A percentile compares a stretch with the other conserved stretches of the same genome.
These are phyloP conservation scores for Fusarium camptoceras DNA, from an alignment of 2,329 filamentous ascomycete species.

Conservation along the genomic window DNA sequence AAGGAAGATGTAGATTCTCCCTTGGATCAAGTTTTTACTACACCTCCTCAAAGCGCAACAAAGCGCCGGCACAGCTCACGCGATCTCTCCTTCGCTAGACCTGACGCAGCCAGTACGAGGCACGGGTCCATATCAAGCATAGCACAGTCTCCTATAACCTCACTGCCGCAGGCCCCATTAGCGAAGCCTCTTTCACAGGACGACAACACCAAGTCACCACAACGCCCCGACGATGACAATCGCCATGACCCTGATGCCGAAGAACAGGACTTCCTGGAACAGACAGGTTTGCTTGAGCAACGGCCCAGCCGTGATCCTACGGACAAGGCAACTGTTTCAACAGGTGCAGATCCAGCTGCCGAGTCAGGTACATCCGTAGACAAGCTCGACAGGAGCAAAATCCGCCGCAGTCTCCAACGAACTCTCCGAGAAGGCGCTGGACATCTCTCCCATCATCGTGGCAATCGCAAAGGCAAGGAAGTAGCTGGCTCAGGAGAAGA, in stretches of 20 bases:
- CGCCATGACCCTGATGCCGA: conserved; percentile 70
- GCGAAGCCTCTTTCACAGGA: conserved; percentile 36
- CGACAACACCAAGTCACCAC: conserved; percentile 34
- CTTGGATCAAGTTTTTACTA: conserved; percentile 47
- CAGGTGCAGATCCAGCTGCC: conserved; percentile 48
- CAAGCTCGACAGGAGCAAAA: conserved; percentile 71
- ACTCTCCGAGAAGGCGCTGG: conserved; percentile 85
- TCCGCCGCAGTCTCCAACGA: conserved; percentile 87
- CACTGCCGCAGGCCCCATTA: conserved; percentile 41
- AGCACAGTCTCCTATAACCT: conserved; percentile 45
- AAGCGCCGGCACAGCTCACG: conserved; percentile 44
- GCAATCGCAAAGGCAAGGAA: conserved; percentile 82
- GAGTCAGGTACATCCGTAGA: conserved; percentile 54
- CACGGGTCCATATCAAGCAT: conserved; percentile 51
- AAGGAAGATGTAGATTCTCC: conserved; percentile 44
- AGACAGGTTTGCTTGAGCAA: conserved; percentile 71
- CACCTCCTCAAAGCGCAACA: conserved; percentile 49
- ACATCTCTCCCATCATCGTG: conserved; percentile 74
- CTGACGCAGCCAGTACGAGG: conserved; percentile 42
- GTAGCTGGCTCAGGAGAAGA: conserved; percentile 51
- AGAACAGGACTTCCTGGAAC: conserved; percentile 75
- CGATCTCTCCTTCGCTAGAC: conserved; percentile 41
- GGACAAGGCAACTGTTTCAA: conserved; percentile 53
- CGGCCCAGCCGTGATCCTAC: conserved; percentile 47
- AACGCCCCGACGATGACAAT: conserved; percentile 32